Evolutionary conservation across 163 green algal species (phyloP).

Genomic region (Coccomyxa subellipsoidea): DNA sequence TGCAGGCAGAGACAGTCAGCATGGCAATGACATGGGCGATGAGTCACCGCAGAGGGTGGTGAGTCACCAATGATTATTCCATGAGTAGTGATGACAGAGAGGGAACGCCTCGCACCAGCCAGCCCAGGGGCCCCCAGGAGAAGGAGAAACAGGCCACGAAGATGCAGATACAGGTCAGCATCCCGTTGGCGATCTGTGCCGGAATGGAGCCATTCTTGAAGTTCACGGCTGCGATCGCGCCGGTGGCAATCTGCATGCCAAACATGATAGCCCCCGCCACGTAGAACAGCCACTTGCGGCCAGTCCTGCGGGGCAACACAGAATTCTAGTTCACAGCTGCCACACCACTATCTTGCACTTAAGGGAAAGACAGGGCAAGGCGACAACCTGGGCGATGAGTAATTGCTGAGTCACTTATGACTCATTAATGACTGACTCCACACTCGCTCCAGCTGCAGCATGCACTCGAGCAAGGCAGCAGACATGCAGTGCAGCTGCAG

Average conservation of each 20-base stretch:
- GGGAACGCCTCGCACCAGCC: conserved; percentile 31
- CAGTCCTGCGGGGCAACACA: too few species aligned
- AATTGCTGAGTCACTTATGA: not conserved
- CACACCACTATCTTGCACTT: too few species aligned
- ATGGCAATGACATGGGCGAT: too few species aligned
- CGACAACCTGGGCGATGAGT: too few species aligned
- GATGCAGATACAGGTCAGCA: conserved; percentile 53
- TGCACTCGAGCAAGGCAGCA: not conserved
- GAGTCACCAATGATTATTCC: too few species aligned
- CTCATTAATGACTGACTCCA: too few species aligned
- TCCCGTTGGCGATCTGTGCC: not conserved
- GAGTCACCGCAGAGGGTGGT: too few species aligned
- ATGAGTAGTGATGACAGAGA: not conserved
- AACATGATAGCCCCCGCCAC: not conserved
- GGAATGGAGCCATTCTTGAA: not conserved
- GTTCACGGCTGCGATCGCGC: not conserved
- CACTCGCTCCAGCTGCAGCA: not conserved
- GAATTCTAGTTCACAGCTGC: too few species aligned
- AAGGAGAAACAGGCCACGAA: conserved; percentile 60
- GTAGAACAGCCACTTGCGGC: not conserved
- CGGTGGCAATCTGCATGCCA: not conserved
- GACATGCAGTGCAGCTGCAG: not conserved
- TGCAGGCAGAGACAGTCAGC: too few species aligned
- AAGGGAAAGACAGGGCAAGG: too few species aligned
- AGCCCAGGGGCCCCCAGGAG: conserved; percentile 51